Percentiles rank a stretch among this genome's conserved stretches.
Evolutionary conservation across 352 stramenopile species (phyloP).

Genomic region (Thalassiosira oceanica): DNA sequence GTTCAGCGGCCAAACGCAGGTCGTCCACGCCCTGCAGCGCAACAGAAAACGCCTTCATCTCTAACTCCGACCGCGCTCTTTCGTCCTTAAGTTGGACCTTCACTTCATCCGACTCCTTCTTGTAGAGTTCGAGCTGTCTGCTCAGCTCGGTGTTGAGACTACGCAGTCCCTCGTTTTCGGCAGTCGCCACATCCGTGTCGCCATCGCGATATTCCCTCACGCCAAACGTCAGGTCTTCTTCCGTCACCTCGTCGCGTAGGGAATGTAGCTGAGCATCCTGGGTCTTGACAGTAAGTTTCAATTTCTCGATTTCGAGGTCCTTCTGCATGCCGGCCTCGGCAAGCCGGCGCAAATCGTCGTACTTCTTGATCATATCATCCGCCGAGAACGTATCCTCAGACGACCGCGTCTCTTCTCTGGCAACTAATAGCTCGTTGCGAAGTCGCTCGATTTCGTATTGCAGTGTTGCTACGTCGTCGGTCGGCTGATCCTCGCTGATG

Average conservation of each 20-base stretch:
- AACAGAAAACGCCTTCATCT: constrained; percentile 58
- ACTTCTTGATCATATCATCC: constrained; percentile 35
- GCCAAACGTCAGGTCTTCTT: constrained; percentile 55
- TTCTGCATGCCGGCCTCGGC: constrained; percentile 42
- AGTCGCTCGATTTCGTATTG: constrained; percentile 52
- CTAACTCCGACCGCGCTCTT: constrained; percentile 38
- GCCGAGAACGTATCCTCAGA: constrained; percentile 7
- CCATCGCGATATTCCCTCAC: constrained; percentile 25
- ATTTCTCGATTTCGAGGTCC: constrained; percentile 50
- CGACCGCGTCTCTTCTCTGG: constrained; percentile 16
- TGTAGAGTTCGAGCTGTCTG: constrained; percentile 50
- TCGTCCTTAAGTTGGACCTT: constrained; percentile 45
- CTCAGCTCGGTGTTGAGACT: constrained; percentile 48
- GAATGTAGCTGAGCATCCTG: constrained; percentile 38
- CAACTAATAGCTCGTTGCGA: constrained; percentile 27
- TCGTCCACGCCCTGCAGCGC: constrained; percentile 58
- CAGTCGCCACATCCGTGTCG: constrained; percentile 10
- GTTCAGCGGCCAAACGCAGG: constrained; percentile 47
- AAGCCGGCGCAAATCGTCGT: constrained; percentile 49
- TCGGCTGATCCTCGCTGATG: constrained; percentile 31
- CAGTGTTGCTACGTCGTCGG: constrained; percentile 33
- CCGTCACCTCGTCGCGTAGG: constrained; percentile 28
- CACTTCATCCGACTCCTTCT: constrained; percentile 32
- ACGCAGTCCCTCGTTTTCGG: constrained; percentile 47
- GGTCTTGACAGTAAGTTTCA: constrained; percentile 29